These are phyloP conservation scores for Thielaviopsis punctulata DNA, from an alignment of 2,329 filamentous ascomycete genomes.

Conservation along the genomic window DNA sequence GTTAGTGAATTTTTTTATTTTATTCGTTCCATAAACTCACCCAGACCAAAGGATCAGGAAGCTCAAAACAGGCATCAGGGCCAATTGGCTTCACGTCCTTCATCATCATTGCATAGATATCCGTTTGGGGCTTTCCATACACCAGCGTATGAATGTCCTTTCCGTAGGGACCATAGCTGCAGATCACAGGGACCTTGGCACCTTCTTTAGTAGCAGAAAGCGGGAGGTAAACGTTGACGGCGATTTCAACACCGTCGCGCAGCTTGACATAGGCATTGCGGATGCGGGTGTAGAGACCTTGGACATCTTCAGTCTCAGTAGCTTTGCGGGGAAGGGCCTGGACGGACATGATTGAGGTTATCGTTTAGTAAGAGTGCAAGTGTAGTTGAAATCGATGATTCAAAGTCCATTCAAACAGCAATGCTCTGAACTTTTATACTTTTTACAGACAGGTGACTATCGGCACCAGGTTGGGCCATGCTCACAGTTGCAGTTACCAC, in stretches of 20 bases:
- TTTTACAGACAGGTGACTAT: too few species aligned
- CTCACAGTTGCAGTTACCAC: too few species aligned
- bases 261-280: not conserved
- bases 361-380: too few species aligned
- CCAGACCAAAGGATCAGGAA: not conserved
- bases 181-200: slow-evolving; percentile 35
- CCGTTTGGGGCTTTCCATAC: not conserved
- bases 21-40: slow-evolving; percentile 12
- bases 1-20: not conserved
- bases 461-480: too few species aligned
- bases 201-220: not conserved
- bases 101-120: not conserved
- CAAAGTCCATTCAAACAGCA: not conserved
- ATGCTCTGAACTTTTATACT: too few species aligned
- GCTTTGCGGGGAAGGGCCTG: not conserved
- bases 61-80: slow-evolving; percentile 28
- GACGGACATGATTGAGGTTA: not conserved
- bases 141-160: slow-evolving; percentile 40
- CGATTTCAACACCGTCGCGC: not conserved
- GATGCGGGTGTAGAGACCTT: not conserved
- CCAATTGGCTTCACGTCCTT: not conserved
- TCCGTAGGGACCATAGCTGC: slow-evolving; percentile 58
- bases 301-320: not conserved
- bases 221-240: not conserved
- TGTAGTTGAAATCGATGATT: too few species aligned